These are phyloP conservation scores for Penicillium parvum DNA, from an alignment of 495 filamentous ascomycete genomes.

Conservation along the genomic window DNA sequence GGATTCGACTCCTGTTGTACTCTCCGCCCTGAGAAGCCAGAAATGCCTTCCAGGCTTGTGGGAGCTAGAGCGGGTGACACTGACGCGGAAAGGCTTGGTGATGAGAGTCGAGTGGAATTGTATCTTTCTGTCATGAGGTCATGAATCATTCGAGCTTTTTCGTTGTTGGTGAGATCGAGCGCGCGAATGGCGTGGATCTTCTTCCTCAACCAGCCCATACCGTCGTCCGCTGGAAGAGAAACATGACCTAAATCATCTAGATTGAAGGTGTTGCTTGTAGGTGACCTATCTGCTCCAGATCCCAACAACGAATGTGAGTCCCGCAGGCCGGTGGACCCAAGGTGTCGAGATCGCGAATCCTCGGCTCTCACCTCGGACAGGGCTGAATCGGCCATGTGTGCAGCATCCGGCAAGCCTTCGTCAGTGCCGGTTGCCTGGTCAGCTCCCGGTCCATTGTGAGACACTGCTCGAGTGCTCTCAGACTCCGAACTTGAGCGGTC, in stretches of 20 bases:
- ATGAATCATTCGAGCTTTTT: constrained; percentile 85
- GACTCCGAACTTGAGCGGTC: constrained; percentile 22
- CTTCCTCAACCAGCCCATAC: constrained; percentile 70
- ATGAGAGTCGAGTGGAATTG: constrained; percentile 41
- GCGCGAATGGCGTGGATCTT: constrained; percentile 74
- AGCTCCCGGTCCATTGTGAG: constrained; percentile 5
- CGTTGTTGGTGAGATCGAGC: constrained; percentile 54
- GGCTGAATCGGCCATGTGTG: no score
- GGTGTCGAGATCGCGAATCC: neutral
- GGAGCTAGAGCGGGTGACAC: constrained; percentile 31
- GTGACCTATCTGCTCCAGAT: neutral
- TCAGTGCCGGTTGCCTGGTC: neutral
- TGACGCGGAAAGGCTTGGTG: constrained; percentile 22
- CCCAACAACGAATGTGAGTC: neutral
- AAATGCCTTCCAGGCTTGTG: no score
- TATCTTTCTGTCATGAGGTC: constrained; percentile 77
- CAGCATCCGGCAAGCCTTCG: no score
- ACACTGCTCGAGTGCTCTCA: constrained; percentile 11
- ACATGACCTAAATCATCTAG: constrained; percentile 20
- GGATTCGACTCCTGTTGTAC: constrained; percentile 29
- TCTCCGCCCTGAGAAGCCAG: no score
- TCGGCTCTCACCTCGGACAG: no score
- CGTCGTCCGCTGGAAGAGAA: constrained; percentile 83
- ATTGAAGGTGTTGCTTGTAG: constrained; percentile 7
- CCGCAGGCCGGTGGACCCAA: neutral